Conservation (phyloP, 2,329 filamentous ascomycete genomes). For the Neofusicoccum sp. region DNA sequence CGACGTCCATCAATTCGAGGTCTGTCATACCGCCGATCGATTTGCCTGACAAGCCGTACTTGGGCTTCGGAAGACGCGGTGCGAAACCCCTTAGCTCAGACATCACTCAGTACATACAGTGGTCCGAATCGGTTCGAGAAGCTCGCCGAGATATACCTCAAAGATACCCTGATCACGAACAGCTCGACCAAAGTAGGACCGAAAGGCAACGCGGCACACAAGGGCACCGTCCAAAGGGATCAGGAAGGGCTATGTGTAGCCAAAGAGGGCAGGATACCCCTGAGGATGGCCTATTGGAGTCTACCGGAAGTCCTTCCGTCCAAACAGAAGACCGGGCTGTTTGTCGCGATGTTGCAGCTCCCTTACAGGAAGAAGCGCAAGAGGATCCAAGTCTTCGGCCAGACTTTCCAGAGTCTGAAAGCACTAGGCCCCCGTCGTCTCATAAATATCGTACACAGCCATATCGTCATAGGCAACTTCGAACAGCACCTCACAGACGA, state of each 20-base stretch:
- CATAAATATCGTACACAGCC: neutral
- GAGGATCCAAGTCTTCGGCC: neutral
- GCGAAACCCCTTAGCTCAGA: slow-evolving; percentile 22
- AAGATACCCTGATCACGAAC: neutral
- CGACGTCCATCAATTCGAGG: neutral
- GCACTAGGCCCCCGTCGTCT: neutral
- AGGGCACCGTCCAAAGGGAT: neutral
- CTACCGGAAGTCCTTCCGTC: neutral
- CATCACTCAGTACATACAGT: slow-evolving; percentile 39
- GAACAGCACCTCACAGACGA: neutral
- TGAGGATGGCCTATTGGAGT: neutral
- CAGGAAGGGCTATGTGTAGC: neutral
- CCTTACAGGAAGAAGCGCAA: neutral
- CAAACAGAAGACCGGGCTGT: neutral
- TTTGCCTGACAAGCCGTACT: slow-evolving; percentile 34
- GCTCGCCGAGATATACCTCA: neutral
- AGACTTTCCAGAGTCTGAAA: neutral
- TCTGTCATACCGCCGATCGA: slow-evolving; percentile 31
- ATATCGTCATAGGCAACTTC: neutral
- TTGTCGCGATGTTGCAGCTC: neutral
- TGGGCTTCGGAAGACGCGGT: slow-evolving; percentile 39
- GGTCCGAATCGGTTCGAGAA: slow-evolving; percentile 41
- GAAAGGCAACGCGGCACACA: neutral
- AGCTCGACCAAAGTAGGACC: neutral
- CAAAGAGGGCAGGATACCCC: neutral